Percentiles rank a stretch among this genome's conserved stretches.
Evolutionary conservation across 208 protist genomes (phyloP).

Genomic region (Willaertia magna): DNA sequence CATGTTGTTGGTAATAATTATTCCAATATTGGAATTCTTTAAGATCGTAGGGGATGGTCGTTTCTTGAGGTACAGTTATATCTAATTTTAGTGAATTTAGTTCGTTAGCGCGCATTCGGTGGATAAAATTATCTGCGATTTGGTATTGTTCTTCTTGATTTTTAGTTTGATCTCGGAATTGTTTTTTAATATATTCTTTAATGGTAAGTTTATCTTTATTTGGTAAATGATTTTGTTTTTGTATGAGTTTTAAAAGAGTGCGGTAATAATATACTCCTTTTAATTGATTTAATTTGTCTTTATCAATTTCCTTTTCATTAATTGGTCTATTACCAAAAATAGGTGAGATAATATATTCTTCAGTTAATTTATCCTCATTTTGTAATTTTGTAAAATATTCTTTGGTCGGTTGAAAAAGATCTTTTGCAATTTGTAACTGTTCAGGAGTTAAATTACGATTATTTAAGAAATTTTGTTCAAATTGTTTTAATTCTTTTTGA

Average conservation of each 20-base stretch:
- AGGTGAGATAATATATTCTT: not conserved
- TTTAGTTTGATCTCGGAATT: not conserved
- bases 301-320: not conserved
- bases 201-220: not conserved
- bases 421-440: not conserved
- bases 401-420: not conserved
- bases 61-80: not conserved
- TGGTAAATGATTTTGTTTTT: not conserved
- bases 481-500: too few relatives aligned
- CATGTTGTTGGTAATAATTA: not conserved
- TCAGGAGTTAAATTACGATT: not conserved
- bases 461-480: too few relatives aligned
- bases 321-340: not conserved
- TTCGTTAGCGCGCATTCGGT: not conserved
- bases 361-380: too few relatives aligned
- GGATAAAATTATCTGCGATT: not conserved
- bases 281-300: not conserved
- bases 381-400: not conserved
- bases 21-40: not conserved
- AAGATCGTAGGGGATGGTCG: too few relatives aligned
- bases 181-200: not conserved
- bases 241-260: not conserved
- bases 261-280: not conserved
- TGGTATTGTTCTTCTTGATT: not conserved
- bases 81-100: not conserved